A percentile compares a stretch with the other conserved stretches of the same genome.
Evolutionary conservation across 805 yeast genomes (phyloP).

Genomic region (Candida chauliodis): DNA sequence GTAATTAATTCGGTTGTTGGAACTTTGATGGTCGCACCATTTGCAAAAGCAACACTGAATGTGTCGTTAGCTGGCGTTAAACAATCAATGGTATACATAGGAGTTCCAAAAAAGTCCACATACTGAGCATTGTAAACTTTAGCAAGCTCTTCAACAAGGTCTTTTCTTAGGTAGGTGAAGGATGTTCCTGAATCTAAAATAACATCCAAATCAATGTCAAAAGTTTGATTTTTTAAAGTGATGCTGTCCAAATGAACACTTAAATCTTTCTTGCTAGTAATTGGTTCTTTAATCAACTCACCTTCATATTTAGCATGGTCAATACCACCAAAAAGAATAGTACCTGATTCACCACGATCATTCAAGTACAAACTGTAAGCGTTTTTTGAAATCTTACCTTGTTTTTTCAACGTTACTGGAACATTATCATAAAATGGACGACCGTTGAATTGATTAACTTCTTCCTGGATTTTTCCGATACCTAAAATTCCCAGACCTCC

Average conservation of each 20-base stretch:
- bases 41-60: neutral
- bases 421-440: constrained; percentile 23
- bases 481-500: constrained; percentile 71
- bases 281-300: constrained; percentile 12
- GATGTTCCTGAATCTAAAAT: constrained; percentile 36
- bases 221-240: constrained; percentile 2
- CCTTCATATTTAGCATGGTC: constrained; percentile 27
- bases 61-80: neutral
- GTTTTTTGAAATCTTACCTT: constrained; percentile 30
- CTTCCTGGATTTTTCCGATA: constrained; percentile 46
- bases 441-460: constrained; percentile 7
- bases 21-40: constrained; percentile 35
- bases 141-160: constrained; percentile 13
- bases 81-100: constrained; percentile 6
- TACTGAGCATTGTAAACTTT: neutral
- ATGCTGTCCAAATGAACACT: constrained; percentile 41
- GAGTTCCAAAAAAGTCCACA: neutral
- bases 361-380: constrained; percentile 39
- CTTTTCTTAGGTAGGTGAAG: constrained; percentile 39
- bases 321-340: constrained; percentile 31
- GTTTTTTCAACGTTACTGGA: constrained; percentile 29
- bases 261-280: constrained; percentile 15
- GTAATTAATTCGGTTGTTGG: constrained; percentile 33
- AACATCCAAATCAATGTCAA: constrained; percentile 17
- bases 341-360: constrained; percentile 18